Conservation (phyloP, 2,329 filamentous ascomycete species). For the Cordyceps cateniannulata region DNA sequence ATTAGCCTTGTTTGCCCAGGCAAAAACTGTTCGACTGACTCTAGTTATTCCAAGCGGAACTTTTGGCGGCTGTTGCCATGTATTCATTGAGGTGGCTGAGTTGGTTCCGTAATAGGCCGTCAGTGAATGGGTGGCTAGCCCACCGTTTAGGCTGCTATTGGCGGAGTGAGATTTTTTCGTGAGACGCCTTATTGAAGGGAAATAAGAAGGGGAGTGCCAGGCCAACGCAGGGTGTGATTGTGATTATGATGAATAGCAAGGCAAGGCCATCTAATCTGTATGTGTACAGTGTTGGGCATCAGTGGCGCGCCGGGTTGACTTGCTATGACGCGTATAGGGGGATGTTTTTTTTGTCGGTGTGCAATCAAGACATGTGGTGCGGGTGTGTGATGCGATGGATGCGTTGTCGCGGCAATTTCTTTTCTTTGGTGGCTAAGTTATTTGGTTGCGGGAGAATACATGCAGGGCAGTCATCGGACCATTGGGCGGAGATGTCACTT, state of each 20-base stretch:
- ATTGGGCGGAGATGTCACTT: background rate
- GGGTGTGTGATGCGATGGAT: constrained; percentile 4
- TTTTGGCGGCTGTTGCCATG: background rate
- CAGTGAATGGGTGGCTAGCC: background rate
- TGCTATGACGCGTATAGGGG: background rate
- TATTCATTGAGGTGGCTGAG: background rate
- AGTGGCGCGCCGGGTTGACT: background rate
- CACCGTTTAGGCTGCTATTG: background rate
- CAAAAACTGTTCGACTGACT: background rate
- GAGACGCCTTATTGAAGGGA: background rate
- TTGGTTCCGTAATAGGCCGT: background rate
- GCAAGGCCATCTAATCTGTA: background rate
- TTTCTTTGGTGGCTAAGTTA: background rate
- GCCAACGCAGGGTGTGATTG: constrained; percentile 6
- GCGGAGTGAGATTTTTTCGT: background rate
- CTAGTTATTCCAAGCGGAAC: background rate
- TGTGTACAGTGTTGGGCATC: background rate
- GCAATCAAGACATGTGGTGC: background rate
- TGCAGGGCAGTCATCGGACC: constrained; percentile 4
- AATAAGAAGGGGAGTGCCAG: background rate
- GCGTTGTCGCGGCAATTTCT: constrained; percentile 3
- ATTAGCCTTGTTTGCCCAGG: background rate
- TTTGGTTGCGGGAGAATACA: background rate
- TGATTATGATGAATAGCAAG: background rate
- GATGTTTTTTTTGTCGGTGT: constrained; percentile 5